These are phyloP conservation scores for Aurifilum marmelostoma DNA, from an alignment of 2,329 filamentous ascomycete species.

Conservation along the genomic window DNA sequence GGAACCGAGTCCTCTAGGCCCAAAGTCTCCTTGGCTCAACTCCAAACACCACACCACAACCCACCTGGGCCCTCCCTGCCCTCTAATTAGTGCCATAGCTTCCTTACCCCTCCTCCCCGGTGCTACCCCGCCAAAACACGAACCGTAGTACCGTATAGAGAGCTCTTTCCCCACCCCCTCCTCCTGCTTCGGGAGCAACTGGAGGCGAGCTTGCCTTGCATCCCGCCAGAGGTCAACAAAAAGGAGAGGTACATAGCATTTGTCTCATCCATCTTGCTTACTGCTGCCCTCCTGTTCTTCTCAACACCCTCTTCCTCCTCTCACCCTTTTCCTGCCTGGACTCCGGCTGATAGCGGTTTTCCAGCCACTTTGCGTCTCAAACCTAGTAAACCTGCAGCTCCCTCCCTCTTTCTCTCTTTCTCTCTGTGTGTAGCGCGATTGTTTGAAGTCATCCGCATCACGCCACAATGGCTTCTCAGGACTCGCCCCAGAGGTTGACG, in stretches of 20 bases:
- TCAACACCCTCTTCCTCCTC: not conserved
- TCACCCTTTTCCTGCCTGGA: not conserved
- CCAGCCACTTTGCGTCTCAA: not conserved
- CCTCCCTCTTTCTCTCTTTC: no score
- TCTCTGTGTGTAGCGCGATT: not conserved
- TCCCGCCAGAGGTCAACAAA: not conserved
- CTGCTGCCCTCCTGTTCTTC: not conserved
- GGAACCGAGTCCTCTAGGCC: not conserved
- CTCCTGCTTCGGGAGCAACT: not conserved
- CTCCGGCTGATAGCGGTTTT: not conserved
- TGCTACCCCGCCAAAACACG: conserved; percentile 21
- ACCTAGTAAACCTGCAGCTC: not conserved
- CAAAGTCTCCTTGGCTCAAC: not conserved
- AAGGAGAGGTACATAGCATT: not conserved
- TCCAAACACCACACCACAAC: conserved; percentile 14
- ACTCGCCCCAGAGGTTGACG: conserved; percentile 44
- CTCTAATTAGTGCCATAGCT: not conserved
- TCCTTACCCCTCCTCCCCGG: not conserved
- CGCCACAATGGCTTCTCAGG: conserved; percentile 34
- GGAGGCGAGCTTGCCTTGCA: not conserved
- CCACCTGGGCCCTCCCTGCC: not conserved
- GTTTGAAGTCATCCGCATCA: not conserved
- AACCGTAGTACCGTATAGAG: not conserved
- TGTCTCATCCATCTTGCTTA: not conserved
- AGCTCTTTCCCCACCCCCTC: not conserved